Percentiles rank a stretch among this genome's conserved stretches.
These are phyloP conservation scores for Pyrus communis DNA, from an alignment of 306 rosid species.

Conservation along the genomic window DNA sequence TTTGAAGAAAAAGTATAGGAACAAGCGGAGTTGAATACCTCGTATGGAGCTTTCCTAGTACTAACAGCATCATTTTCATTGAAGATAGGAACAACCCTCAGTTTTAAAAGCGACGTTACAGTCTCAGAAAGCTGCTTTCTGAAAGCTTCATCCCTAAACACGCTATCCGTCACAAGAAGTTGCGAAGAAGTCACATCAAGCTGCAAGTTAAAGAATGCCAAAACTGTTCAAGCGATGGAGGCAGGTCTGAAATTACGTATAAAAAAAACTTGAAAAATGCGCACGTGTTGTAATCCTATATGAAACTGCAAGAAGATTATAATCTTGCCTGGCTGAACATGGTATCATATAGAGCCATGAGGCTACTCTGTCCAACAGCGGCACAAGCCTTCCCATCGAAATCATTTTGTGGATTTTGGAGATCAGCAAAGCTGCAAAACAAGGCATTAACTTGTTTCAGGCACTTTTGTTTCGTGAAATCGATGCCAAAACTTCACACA, in stretches of 20 bases:
- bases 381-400: slow-evolving; percentile 92
- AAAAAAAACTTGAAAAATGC: not conserved
- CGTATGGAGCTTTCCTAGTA: slow-evolving; percentile 73
- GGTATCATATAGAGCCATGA: slow-evolving; percentile 92
- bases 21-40: slow-evolving; percentile 34
- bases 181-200: slow-evolving; percentile 91
- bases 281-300: not conserved
- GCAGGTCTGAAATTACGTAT: not conserved
- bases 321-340: slow-evolving; percentile 74
- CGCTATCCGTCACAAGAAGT: slow-evolving; percentile 82
- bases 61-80: slow-evolving; percentile 94
- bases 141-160: slow-evolving; percentile 58
- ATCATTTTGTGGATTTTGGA: slow-evolving; percentile 59
- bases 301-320: not conserved
- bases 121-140: slow-evolving; percentile 75
- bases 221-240: not conserved
- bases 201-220: slow-evolving; percentile 36
- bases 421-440: slow-evolving; percentile 71
- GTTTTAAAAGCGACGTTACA: slow-evolving; percentile 44
- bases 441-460: slow-evolving; percentile 4
- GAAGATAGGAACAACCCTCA: slow-evolving; percentile 81
- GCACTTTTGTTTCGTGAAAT: not conserved
- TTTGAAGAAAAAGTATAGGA: not conserved
- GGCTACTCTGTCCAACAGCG: slow-evolving; percentile 89
- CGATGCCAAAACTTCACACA: not conserved